Base-by-base conservation (phyloP, 202 grass and related monocot species). In the Hordeum pubiflorum region DNA sequence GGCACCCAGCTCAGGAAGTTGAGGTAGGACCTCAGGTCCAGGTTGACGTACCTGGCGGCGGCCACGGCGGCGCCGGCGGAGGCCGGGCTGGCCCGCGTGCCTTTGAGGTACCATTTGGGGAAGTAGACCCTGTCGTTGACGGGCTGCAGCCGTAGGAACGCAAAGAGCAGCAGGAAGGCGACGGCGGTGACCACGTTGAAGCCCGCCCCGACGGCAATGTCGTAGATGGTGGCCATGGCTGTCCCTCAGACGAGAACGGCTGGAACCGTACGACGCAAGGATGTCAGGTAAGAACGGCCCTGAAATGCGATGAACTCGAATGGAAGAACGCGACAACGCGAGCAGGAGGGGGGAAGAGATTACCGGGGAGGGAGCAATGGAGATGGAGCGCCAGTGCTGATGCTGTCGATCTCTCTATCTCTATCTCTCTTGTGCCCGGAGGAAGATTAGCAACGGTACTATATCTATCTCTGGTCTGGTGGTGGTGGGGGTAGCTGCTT, bases 101-200 rank as follows among this genome's bases (percentile, higher is more conserved):
- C 96, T 40, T 85, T 89, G 72, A 98, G 84, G 63, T 98, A 98
- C 89, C 91, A 94, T 84, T 94, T 94, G 21, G 91, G 91, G 37
- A 94, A 94, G 82, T 94, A 97, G 24, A 97, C 91, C 63, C 94
- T 86, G 23, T 97, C 94, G 56, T 97, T 97, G 86, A 97, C 83
- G 9, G 94, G 94, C 76, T 97, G 94, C 36, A 97, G 77, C 22
- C 96, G 89, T 37, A 95, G 69, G 39, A 98, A 89, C 40, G 90
- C 84, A 81, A 98, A 98, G 54, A 78, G 86, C 69, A 98, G 69
- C 76, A 98, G 44, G 82, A 98, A 98, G 1, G n/a, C 82, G 15
- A 93, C 9, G 46, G 92, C 88, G 9, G 33, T 84, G 61, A 83
- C 27, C 77, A 98, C 67, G 69, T 98, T 98, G 46, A 98, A 61